phyloP scores from a whole-genome alignment of 495 filamentous ascomycete species.

The Penicillium parvum region DNA sequence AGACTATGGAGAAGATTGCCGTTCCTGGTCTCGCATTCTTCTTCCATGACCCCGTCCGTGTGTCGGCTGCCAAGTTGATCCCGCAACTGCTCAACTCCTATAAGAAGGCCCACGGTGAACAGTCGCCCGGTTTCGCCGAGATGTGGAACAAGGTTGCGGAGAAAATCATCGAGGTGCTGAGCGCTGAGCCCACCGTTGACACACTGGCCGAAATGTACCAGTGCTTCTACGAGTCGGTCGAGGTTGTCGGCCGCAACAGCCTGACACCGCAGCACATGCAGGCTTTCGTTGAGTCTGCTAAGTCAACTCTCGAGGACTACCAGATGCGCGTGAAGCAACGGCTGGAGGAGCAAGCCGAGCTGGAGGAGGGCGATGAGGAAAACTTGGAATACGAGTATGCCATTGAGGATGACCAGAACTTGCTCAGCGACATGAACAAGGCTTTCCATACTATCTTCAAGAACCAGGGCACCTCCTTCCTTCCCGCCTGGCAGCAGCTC shows the following conservation, averaged over 20 bases:
- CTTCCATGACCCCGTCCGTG: constrained; percentile 97
- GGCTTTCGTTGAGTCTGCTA: constrained; percentile 78
- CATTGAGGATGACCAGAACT: constrained; percentile 94
- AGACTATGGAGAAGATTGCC: constrained; percentile 96
- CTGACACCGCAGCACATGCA: constrained; percentile 74
- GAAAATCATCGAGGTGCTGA: constrained; percentile 92
- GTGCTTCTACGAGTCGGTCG: constrained; percentile 98
- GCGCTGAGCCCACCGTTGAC: constrained; percentile 90
- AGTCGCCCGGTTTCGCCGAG: constrained; percentile 65
- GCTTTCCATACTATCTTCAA: constrained; percentile 99
- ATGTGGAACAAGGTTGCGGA: constrained; percentile 85
- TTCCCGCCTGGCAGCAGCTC: constrained; percentile 81
- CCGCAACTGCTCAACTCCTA: constrained; percentile 92
- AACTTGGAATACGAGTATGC: constrained; percentile 65
- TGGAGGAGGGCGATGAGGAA: constrained; percentile 82
- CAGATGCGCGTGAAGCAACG: constrained; percentile 76
- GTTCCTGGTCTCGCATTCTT: constrained; percentile 94
- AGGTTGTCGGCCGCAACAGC: constrained; percentile 82
- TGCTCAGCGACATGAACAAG: constrained; percentile 99
- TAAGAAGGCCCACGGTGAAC: constrained; percentile 78
- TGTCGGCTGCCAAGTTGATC: constrained; percentile 90
- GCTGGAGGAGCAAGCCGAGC: constrained; percentile 68
- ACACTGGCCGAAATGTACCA: constrained; percentile 99
- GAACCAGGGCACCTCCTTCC: constrained; percentile 79
- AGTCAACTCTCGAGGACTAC: constrained; percentile 85